phyloP scores from a whole-genome alignment of 768 basidiomycete genomes.

The Termitomyces sp. region DNA sequence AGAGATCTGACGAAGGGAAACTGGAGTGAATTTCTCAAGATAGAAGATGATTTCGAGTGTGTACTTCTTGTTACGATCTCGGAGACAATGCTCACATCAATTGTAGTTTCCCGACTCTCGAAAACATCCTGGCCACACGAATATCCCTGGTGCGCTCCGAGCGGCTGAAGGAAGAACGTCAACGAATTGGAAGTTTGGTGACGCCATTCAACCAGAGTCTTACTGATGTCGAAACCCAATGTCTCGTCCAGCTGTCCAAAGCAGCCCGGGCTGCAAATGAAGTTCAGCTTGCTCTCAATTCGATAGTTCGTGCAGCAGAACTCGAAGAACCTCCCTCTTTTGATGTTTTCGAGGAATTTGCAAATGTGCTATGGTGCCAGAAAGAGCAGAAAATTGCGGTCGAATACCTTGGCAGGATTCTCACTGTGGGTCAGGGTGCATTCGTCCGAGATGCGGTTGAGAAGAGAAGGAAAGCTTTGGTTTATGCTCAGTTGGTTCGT shows the following conservation, averaged over 20 bases:
- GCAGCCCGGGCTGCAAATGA: conserved; percentile 67
- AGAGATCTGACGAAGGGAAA: conserved; percentile 27
- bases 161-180: conserved; percentile 63
- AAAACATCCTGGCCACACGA: conserved; percentile 76
- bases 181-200: conserved; percentile 67
- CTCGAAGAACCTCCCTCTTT: conserved; percentile 42
- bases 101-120: conserved; percentile 61
- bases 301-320: conserved; percentile 69
- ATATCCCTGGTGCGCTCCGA: conserved; percentile 75
- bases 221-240: conserved; percentile 57
- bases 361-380: conserved; percentile 85
- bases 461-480: conserved; percentile 29
- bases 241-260: conserved; percentile 65
- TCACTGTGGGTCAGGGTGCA: conserved; percentile 17
- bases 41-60: conserved; percentile 64
- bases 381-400: conserved; percentile 84
- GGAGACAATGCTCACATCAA: neutral
- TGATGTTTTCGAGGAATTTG: conserved; percentile 73
- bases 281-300: conserved; percentile 81
- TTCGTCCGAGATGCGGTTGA: conserved; percentile 8
- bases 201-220: conserved; percentile 50
- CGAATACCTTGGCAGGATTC: conserved; percentile 50
- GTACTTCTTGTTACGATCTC: conserved; percentile 20
- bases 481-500: conserved; percentile 64
- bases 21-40: conserved; percentile 40